These are phyloP conservation scores for Colletotrichum endophyticum DNA, from an alignment of 2,329 filamentous ascomycete species.

Conservation along the genomic window DNA sequence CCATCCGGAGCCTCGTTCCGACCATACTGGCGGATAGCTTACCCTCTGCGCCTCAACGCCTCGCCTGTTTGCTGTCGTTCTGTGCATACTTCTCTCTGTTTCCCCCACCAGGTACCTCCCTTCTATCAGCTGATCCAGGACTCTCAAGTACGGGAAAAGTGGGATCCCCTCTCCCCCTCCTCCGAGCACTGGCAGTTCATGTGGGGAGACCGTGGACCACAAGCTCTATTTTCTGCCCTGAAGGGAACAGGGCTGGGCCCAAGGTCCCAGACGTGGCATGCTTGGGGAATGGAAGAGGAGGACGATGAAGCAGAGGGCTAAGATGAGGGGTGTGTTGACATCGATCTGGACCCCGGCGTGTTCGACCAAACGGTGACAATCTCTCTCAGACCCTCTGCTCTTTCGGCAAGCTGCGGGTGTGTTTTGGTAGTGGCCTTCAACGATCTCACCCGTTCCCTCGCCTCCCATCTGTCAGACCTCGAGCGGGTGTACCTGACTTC, in stretches of 20 bases:
- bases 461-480: not conserved
- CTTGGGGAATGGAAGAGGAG: conserved; percentile 7
- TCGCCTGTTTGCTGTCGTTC: not conserved
- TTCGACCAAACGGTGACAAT: not conserved
- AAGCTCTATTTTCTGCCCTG: not conserved
- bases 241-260: conserved; percentile 9
- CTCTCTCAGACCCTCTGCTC: not conserved
- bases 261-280: not conserved
- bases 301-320: conserved; percentile 8
- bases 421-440: not conserved
- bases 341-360: conserved; percentile 11
- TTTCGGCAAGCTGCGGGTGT: not conserved
- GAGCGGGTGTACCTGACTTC: conserved; percentile 19
- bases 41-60: not conserved
- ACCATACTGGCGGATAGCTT: conserved; percentile 16
- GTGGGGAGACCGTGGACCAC: not conserved
- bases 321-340: conserved; percentile 9
- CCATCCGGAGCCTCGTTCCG: conserved; percentile 19
- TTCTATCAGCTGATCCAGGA: conserved; percentile 6
- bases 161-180: conserved; percentile 1
- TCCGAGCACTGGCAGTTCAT: not conserved
- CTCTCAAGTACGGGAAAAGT: not conserved
- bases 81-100: not conserved
- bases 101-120: conserved; percentile 4
- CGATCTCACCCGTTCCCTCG: conserved; percentile 4